Base-by-base conservation (phyloP, 163 green algal species). In the Chlamydomonas reinhardtii region DNA sequence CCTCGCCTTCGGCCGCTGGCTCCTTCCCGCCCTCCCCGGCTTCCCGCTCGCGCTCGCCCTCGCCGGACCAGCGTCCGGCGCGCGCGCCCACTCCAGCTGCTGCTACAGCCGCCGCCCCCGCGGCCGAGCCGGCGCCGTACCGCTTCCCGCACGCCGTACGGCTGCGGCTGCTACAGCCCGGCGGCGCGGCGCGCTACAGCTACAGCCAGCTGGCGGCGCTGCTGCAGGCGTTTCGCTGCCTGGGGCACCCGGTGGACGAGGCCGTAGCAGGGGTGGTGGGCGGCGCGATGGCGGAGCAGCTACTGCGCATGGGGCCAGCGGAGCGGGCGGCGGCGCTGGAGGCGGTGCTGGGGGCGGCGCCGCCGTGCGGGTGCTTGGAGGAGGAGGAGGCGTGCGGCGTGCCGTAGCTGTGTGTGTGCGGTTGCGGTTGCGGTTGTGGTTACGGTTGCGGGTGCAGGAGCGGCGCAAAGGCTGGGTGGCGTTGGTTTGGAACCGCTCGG, bases 91-190 rank as follows among this genome's bases (percentile, higher is more conserved):
- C 52, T 32, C 8, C 52, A 35, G 29, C 52, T n/a, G n/a, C n/a
- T 71, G 74, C n/a, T 31, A n/a, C n/a, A n/a, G 16, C 48, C 19
- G 52, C 73, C 27, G 71, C 71, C 12, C 14, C 19, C 4, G 14
- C 16, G 32, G n/a, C 34, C 65, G 16, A n/a, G 31, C 37, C 73
- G n/a, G 20, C 79, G 2, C 3, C 34, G 5, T 72, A 76, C 43
- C 79, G 79, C 79, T 85, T 85, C 79, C 79, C 79, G 11, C 79
- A 85, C 20, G 79, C 79, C 52, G 79, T 85, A 16, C 72, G 72
- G 25, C 79, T 85, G 68, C 79, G 79, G 25, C 79, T 85, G 32
- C 25, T 73, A 14, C 69, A 62, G 32, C 48, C 48, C 9, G 69
- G 79, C 20, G 79, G 69, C 24, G 32, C 31, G 48, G 4, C 54